Percentiles rank a stretch among this genome's conserved stretches.
These are phyloP conservation scores for Sutorius eximius DNA, from an alignment of 1,284 basidiomycete species.

Conservation along the genomic window DNA sequence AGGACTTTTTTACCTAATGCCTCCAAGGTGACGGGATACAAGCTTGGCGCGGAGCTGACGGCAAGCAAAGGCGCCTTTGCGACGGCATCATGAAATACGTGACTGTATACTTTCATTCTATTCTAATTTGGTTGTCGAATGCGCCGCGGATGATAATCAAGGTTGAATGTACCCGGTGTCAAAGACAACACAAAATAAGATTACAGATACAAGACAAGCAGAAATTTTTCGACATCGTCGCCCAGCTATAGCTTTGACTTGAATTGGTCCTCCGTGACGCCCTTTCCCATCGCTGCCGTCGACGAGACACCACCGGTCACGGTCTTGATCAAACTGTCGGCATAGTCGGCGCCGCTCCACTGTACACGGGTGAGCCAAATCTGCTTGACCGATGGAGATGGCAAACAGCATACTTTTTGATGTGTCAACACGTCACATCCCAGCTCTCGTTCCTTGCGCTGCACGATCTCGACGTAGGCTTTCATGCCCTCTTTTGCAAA, in stretches of 20 bases:
- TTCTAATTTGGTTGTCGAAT: not conserved
- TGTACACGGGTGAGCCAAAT: constrained; percentile 35
- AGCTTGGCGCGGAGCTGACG: constrained; percentile 80
- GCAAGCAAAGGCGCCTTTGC: constrained; percentile 67
- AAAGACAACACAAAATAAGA: not conserved
- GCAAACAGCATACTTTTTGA: constrained; percentile 59
- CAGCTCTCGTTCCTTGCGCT: constrained; percentile 84
- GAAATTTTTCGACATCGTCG: not conserved
- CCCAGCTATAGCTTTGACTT: constrained; percentile 51
- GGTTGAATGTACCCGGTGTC: constrained; percentile 1
- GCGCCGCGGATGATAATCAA: not conserved
- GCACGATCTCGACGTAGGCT: constrained; percentile 85
- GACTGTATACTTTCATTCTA: not conserved
- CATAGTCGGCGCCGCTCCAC: constrained; percentile 96
- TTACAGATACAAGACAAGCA: constrained; percentile 9
- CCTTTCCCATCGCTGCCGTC: constrained; percentile 93
- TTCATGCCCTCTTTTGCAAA: constrained; percentile 93
- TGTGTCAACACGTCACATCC: constrained; percentile 91
- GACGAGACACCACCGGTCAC: constrained; percentile 95
- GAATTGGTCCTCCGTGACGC: constrained; percentile 93
- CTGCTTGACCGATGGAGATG: constrained; percentile 5
- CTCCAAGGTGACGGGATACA: constrained; percentile 77
- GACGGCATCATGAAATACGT: constrained; percentile 33
- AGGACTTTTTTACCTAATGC: not conserved
- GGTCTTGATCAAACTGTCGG: constrained; percentile 90